Conservation (phyloP, 2,329 filamentous ascomycete genomes). For the Fusarium xylarioides region DNA sequence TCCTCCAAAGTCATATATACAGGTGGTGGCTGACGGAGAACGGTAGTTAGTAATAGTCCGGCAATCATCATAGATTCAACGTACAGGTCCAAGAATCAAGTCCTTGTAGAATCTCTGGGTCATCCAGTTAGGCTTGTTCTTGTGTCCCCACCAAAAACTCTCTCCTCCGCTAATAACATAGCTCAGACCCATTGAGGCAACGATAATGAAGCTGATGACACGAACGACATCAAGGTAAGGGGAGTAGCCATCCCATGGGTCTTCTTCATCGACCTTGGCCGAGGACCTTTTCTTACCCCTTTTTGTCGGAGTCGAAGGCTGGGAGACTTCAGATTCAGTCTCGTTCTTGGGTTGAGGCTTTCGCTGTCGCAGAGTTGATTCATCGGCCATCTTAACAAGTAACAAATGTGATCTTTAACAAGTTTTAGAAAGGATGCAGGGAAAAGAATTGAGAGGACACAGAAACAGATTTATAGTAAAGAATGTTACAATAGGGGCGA, state of each 20-base stretch:
- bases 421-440: neutral
- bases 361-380: slow-evolving; percentile 56
- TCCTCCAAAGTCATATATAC: slow-evolving; percentile 77
- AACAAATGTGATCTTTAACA: neutral
- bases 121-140: slow-evolving; percentile 70
- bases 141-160: slow-evolving; percentile 72
- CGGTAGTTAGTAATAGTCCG: neutral
- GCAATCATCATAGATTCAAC: slow-evolving; percentile 13
- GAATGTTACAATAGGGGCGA: slow-evolving; percentile 14
- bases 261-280: slow-evolving; percentile 54
- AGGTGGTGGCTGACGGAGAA: slow-evolving; percentile 60
- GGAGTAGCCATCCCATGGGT: slow-evolving; percentile 58
- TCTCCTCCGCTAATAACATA: slow-evolving; percentile 79
- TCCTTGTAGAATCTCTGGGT: slow-evolving; percentile 64
- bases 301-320: slow-evolving; percentile 41
- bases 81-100: slow-evolving; percentile 38
- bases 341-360: slow-evolving; percentile 47
- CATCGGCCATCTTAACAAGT: slow-evolving; percentile 49
- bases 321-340: slow-evolving; percentile 26
- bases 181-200: slow-evolving; percentile 75
- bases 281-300: slow-evolving; percentile 33
- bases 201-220: slow-evolving; percentile 71
- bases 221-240: slow-evolving; percentile 73
- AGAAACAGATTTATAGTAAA: slow-evolving; percentile 12
- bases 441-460: neutral